phyloP scores from a whole-genome alignment of 2,329 filamentous ascomycete species.

The Trematosphaeria pertusa region DNA sequence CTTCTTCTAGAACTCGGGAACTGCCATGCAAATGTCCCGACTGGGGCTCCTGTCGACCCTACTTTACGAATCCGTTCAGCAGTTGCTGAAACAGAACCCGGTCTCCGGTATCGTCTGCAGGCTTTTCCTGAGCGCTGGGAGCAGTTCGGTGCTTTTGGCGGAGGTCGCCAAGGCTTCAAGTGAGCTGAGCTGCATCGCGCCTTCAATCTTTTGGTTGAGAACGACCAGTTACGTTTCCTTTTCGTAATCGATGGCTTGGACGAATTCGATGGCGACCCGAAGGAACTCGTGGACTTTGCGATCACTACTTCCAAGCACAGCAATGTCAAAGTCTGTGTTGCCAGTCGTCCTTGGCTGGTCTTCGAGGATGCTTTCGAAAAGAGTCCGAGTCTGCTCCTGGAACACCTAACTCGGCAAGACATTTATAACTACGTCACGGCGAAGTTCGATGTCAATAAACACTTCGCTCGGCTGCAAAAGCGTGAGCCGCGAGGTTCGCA shows the following conservation, averaged over 20 bases:
- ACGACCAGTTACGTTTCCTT: not conserved
- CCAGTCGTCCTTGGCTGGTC: slow-evolving; percentile 9
- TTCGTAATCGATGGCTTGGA: slow-evolving; percentile 22
- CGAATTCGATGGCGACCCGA: slow-evolving; percentile 11
- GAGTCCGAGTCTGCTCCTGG: not conserved
- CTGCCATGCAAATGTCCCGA: slow-evolving; percentile 48
- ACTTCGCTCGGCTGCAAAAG: not conserved
- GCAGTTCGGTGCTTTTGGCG: not conserved
- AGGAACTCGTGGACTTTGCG: slow-evolving; percentile 18
- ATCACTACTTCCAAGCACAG: not conserved
- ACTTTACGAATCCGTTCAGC: slow-evolving; percentile 43
- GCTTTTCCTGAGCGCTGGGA: not conserved
- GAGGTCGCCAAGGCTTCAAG: not conserved
- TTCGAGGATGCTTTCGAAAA: slow-evolving; percentile 5
- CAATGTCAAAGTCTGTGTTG: slow-evolving; percentile 8
- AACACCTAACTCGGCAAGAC: slow-evolving; percentile 3
- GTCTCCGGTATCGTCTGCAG: not conserved
- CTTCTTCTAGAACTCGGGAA: slow-evolving; percentile 54
- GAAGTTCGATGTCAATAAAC: slow-evolving; percentile 6
- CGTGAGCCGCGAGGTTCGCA: slow-evolving; percentile 1
- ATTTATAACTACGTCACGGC: slow-evolving; percentile 12
- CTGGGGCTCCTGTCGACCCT: slow-evolving; percentile 49
- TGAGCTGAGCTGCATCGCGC: not conserved
- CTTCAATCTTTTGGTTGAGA: not conserved
- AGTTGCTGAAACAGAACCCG: too few relatives aligned